Percentiles rank a stretch among this genome's conserved stretches.
These are phyloP conservation scores for Pseudocercospora fijiensis DNA, from an alignment of 2,329 filamentous ascomycete genomes.

Conservation along the genomic window DNA sequence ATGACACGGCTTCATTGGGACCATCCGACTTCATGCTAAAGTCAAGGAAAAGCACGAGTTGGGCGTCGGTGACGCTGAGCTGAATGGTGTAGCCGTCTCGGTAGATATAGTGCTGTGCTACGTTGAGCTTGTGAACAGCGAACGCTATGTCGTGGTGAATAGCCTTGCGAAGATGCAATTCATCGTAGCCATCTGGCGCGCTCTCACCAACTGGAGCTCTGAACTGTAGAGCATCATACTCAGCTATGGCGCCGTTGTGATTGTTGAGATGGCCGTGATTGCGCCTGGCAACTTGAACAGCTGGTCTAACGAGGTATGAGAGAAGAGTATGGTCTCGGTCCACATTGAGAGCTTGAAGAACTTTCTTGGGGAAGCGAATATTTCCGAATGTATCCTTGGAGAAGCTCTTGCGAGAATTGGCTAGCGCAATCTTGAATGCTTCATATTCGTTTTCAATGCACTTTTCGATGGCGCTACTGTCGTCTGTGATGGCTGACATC, in stretches of 20 bases:
- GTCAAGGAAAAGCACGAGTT: neutral
- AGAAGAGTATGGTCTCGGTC: neutral
- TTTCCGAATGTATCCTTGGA: neutral
- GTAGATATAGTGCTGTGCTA: neutral
- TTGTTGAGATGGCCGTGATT: neutral
- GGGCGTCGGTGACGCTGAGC: neutral
- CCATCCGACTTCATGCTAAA: neutral
- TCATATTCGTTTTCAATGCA: neutral
- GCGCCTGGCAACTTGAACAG: neutral
- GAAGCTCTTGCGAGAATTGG: neutral
- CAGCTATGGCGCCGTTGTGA: neutral
- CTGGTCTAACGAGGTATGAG: neutral
- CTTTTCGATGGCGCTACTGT: neutral
- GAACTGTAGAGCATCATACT: conserved; percentile 6
- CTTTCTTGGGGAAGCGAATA: neutral
- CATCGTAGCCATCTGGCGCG: conserved; percentile 2
- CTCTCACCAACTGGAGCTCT: neutral
- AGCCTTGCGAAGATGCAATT: neutral
- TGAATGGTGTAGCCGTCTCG: neutral
- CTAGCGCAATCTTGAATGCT: neutral
- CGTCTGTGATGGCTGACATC: neutral
- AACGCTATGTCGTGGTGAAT: conserved; percentile 5
- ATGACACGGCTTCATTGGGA: neutral
- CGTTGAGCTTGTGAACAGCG: neutral
- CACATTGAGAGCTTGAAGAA: neutral